Conservation (phyloP, 805 yeast species). For the Candida schatavii region DNA sequence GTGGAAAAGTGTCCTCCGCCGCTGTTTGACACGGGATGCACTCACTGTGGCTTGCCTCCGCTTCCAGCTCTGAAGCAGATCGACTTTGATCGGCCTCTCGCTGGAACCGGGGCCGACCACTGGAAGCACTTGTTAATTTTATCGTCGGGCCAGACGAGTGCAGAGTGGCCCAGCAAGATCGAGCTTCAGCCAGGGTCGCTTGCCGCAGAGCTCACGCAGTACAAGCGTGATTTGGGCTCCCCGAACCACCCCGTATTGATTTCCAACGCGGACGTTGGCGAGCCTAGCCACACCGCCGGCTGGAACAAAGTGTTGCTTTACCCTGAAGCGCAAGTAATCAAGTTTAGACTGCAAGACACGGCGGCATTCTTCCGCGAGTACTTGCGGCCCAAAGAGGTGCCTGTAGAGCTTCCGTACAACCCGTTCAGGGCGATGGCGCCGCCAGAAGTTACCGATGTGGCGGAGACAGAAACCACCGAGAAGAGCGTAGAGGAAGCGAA, state of each 20-base stretch:
- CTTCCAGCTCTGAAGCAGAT: constrained; percentile 45
- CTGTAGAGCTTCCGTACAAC: constrained; percentile 16
- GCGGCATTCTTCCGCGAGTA: constrained; percentile 40
- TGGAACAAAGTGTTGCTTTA: constrained; percentile 41
- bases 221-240: constrained; percentile 31
- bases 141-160: constrained; percentile 41
- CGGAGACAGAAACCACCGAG: background rate
- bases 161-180: constrained; percentile 48
- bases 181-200: constrained; percentile 47
- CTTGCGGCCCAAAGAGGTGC: constrained; percentile 32
- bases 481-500: background rate
- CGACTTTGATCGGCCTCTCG: constrained; percentile 36
- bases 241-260: constrained; percentile 50
- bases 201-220: constrained; percentile 34
- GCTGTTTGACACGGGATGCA: constrained; percentile 57
- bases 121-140: constrained; percentile 58
- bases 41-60: constrained; percentile 43
- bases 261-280: constrained; percentile 35
- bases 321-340: constrained; percentile 52
- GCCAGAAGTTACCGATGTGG: background rate
- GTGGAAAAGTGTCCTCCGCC: constrained; percentile 51
- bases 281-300: constrained; percentile 2
- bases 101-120: constrained; percentile 47
- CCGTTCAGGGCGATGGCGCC: constrained; percentile 17
- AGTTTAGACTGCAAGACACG: constrained; percentile 28